Base-by-base conservation (phyloP, 2,329 filamentous ascomycete species). In the Aspergillus sp. region DNA sequence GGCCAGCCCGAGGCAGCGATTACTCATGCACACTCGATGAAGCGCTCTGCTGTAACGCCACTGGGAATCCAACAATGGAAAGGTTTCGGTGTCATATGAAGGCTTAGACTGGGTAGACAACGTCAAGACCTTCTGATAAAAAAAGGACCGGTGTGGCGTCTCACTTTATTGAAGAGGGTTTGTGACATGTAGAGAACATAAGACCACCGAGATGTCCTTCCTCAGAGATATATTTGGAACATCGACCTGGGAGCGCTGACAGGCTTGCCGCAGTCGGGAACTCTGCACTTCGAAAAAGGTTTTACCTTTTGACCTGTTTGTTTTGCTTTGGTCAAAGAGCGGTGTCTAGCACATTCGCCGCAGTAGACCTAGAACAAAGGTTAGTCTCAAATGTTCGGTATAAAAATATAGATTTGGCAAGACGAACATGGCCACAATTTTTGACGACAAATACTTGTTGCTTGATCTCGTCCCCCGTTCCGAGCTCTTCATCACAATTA, bases 361-460 rank as follows among this genome's bases (percentile, higher is more conserved):
- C 72, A 75, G 48, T 74, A 75, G 8, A 73, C 72, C 72, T 75
- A 42, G 26, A 29, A 40, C 7, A 10, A 29, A 39, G 12, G 35
- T 57, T 32, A 55, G 36, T 6, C 19, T 8, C 26, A 26, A 19
- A 8, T 6, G 48, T 35, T 10, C 39, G 35, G 30, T 46, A 26
- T 30, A 27, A 10, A 36, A 6, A 27, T 8, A 28, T 27, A 48
- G 28, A 19, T 19, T 19, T 19, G 19, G 36, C 39, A 9, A 39
- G 2, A 74, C 79, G 66, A 77, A 97, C 93, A 71, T 98, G 93
- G 53, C 93, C 93, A 64, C 93, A 98, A 44, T 78, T 78, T 67
- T 90, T 95, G 33, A 93, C 77, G 1, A 93, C 85, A 89, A 90
- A 97, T 52, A 97, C 91, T 58, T 95, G 86, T 61, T 87, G 83